Conservation (phyloP, 306 rosid species). For the Citrullus colocynthis region DNA sequence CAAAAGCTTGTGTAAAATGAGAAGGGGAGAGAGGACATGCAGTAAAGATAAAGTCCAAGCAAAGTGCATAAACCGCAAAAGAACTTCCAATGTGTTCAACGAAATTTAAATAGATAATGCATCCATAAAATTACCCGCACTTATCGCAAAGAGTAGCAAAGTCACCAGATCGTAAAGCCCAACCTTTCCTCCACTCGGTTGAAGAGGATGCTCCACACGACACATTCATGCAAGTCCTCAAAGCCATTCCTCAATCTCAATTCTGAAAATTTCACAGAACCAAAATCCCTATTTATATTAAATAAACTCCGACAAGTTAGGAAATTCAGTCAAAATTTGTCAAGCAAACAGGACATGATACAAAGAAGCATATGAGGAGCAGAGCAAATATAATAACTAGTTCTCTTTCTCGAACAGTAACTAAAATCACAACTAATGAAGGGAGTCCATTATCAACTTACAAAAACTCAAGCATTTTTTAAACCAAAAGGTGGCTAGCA, state of each 20-base stretch:
- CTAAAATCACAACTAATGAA: not conserved
- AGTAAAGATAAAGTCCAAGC: not conserved
- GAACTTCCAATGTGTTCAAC: not conserved
- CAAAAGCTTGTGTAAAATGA: not conserved
- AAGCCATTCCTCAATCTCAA: slow-evolving; percentile 40
- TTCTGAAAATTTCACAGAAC: slow-evolving; percentile 19
- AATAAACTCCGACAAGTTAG: slow-evolving; percentile 7
- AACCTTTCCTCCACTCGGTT: slow-evolving; percentile 76
- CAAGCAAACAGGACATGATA: not conserved
- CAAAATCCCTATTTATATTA: slow-evolving; percentile 31
- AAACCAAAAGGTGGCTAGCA: too few relatives aligned
- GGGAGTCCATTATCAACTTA: too few relatives aligned
- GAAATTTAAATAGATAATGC: not conserved
- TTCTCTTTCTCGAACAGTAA: not conserved
- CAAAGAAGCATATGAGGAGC: slow-evolving; percentile 4
- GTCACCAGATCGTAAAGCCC: slow-evolving; percentile 93
- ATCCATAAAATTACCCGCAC: slow-evolving; percentile 58
- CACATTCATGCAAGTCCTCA: slow-evolving; percentile 57
- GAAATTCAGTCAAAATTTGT: slow-evolving; percentile 7
- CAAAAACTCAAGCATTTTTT: too few relatives aligned
- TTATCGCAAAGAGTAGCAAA: slow-evolving; percentile 77
- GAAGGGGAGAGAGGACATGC: not conserved
- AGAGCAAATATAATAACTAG: slow-evolving; percentile 10
- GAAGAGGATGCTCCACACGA: slow-evolving; percentile 51
- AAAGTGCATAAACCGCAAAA: not conserved